Evolutionary conservation across 352 stramenopile genomes (phyloP), one percentile per base, ranked within the genome.

Genomic region (Phytophthora pseudosyringae): DNA sequence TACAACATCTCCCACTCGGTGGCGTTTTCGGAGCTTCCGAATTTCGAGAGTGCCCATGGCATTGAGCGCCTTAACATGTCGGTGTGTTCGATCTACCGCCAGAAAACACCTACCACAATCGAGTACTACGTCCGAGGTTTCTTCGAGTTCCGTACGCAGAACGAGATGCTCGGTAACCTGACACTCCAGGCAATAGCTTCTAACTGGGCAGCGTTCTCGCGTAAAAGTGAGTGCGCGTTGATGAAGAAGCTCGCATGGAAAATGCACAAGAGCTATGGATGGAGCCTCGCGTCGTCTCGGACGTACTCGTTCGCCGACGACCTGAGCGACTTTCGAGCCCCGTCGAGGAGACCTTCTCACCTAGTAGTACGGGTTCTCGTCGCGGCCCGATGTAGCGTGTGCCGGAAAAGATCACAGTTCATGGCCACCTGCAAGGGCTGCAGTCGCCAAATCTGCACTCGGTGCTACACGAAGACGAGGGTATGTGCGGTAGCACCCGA

Each of bases 1-100:
- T 82, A 78, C 61, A 59, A 32, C 48, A 52, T 80, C 16, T 69
- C 67, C 13, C 68, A 78, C 51, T 75, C 75, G 21, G 44, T 80
- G n/a, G 15, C 38, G 21, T 21, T 44, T 26, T 12, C 38, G 15
- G 38, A 44, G 11, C 38, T 44, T 44, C 25, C n/a, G 21, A 21
- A 21, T 21, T 21, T 21, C 21, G 21, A 21, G 21, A 21, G 21
- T 21, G 68, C 69, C 5, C 31, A 11, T 35, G 31, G 31, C 31
- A 35, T 35, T 35, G 31, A 35, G 6, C 6, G 38, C 38, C n/a
- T 44, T 16, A 44, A 44, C 38, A 26, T 44, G 38, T 44, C 3
- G 15, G 38, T 26, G n/a, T 16, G 38, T 44, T 44, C 38, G 9
- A 25, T 26, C 38, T 26, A 26, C 38, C 5, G 12, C 15, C 8